Conservation (phyloP, 2,329 filamentous ascomycete species). For the Diaporthe ilicicola region DNA sequence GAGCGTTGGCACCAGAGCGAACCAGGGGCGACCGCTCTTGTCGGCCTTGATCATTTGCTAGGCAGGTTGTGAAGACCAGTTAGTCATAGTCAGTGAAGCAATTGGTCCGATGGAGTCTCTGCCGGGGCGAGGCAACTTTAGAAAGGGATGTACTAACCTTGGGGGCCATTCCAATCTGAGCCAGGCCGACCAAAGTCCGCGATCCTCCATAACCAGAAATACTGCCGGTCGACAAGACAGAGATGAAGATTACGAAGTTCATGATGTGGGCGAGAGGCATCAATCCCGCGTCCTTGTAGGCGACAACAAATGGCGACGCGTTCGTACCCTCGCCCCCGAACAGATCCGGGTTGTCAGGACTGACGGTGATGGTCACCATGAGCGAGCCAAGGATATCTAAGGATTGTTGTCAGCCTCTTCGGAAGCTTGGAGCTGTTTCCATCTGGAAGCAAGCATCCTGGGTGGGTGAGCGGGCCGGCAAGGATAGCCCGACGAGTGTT, state of each 20-base stretch:
- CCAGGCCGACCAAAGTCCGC: slow-evolving; percentile 53
- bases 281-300: slow-evolving; percentile 50
- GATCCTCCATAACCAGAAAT: slow-evolving; percentile 53
- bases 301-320: slow-evolving; percentile 55
- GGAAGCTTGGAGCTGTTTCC: too few species aligned
- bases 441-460: not conserved
- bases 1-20: slow-evolving; percentile 58
- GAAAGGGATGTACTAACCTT: slow-evolving; percentile 31
- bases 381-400: slow-evolving; percentile 50
- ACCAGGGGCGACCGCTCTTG: slow-evolving; percentile 46
- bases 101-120: not conserved
- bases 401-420: not conserved
- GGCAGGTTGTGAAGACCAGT: not conserved
- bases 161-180: slow-evolving; percentile 52
- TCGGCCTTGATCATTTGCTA: slow-evolving; percentile 44
- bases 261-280: slow-evolving; percentile 53
- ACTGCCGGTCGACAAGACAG: slow-evolving; percentile 53
- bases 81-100: not conserved
- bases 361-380: slow-evolving; percentile 54
- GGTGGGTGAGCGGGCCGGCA: too few species aligned
- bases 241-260: slow-evolving; percentile 58
- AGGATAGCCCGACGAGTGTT: not conserved
- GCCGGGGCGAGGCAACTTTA: not conserved
- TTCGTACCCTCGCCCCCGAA: slow-evolving; percentile 52
- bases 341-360: slow-evolving; percentile 48